Percentiles rank a stretch among this genome's conserved stretches.
Conservation (phyloP, 305 asterid species). For the Fraxinus platypoda region DNA sequence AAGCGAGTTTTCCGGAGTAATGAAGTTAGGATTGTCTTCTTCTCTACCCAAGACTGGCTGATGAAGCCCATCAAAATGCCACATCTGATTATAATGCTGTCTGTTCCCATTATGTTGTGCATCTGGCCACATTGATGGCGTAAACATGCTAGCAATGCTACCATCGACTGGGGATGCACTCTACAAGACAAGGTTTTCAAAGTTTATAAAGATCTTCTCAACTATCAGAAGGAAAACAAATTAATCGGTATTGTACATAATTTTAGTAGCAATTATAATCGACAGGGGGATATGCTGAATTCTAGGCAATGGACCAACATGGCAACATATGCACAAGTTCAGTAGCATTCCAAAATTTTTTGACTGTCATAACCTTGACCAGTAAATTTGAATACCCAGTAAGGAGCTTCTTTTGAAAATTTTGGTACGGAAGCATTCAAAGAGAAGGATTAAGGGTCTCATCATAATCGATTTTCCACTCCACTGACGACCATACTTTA, state of each 20-base stretch:
- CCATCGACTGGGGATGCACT: slow-evolving; percentile 49
- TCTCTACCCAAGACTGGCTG: slow-evolving; percentile 60
- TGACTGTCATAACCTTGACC: background rate
- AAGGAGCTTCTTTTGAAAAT: background rate
- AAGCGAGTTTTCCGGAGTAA: slow-evolving; percentile 55
- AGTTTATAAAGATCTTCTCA: background rate
- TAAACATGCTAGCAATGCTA: slow-evolving; percentile 44
- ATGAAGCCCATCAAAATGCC: slow-evolving; percentile 59
- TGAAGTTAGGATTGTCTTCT: slow-evolving; percentile 53
- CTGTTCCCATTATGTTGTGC: slow-evolving; percentile 51
- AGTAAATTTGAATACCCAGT: background rate
- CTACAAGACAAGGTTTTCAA: slow-evolving; percentile 34
- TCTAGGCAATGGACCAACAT: background rate
- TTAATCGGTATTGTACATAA: background rate
- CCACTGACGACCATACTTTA: background rate
- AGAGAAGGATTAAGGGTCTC: background rate
- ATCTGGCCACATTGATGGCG: slow-evolving; percentile 58
- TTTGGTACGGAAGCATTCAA: background rate
- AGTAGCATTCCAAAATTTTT: background rate
- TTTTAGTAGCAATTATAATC: background rate
- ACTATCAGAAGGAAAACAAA: background rate
- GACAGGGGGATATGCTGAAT: background rate
- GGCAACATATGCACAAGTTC: background rate
- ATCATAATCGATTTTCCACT: background rate
- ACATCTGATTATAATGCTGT: slow-evolving; percentile 59